Percentiles rank a stretch among this genome's conserved stretches.
Evolutionary conservation across 345 rosid species (phyloP).

Genomic region (Populus tremula): DNA sequence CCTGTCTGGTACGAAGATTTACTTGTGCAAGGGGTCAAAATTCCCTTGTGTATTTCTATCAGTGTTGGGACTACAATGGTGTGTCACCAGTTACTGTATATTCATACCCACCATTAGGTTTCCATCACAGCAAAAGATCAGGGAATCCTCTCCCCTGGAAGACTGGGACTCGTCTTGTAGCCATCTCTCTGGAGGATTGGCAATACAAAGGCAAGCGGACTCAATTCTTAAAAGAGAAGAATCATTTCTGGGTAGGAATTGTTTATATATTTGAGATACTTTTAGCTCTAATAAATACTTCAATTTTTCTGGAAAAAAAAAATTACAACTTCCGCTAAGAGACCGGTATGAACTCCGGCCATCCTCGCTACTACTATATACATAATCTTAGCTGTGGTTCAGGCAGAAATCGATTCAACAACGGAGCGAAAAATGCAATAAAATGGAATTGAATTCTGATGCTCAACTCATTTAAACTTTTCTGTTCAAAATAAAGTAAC

Average conservation of each 20-base stretch:
- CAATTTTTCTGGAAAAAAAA: not conserved
- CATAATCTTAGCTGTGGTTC: too few relatives aligned
- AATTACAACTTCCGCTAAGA: not conserved
- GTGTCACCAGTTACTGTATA: constrained; percentile 18
- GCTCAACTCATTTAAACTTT: too few relatives aligned
- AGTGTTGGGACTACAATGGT: not conserved
- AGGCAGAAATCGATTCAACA: too few relatives aligned
- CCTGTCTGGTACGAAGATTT: constrained; percentile 10
- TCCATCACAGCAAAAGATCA: constrained; percentile 1
- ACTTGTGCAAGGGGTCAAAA: constrained; percentile 11
- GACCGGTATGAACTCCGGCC: not conserved
- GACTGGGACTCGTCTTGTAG: not conserved
- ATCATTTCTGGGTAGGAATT: constrained; percentile 27
- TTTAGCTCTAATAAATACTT: constrained; percentile 20
- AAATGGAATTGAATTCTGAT: too few relatives aligned
- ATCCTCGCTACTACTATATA: not conserved
- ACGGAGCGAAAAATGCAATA: too few relatives aligned
- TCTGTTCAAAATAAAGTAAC: too few relatives aligned
- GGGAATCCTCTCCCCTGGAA: not conserved
- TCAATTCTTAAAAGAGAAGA: not conserved
- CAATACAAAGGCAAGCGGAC: not conserved
- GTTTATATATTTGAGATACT: constrained; percentile 34
- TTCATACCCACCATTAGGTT: constrained; percentile 8
- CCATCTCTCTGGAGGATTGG: not conserved
- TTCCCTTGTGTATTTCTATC: constrained; percentile 7